A percentile compares a stretch with the other conserved stretches of the same genome.
These are phyloP conservation scores for Paraleonurus japonicus DNA, from an alignment of 257 asterid species.

Conservation along the genomic window DNA sequence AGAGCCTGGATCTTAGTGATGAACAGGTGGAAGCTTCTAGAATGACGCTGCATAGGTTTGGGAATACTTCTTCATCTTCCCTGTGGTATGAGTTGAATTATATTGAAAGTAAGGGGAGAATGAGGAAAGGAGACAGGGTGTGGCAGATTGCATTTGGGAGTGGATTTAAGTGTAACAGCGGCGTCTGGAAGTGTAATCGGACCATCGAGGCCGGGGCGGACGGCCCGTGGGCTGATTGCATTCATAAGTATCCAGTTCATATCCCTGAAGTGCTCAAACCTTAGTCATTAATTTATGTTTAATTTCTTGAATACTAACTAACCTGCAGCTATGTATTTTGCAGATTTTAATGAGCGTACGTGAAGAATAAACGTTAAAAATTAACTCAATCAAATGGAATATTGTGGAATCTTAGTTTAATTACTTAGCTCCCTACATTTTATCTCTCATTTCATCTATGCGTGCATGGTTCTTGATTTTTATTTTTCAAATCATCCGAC, in stretches of 20 bases:
- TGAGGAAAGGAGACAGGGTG: neutral
- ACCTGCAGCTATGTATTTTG: too few species aligned
- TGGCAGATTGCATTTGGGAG: slow-evolving; percentile 3
- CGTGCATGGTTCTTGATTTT: too few species aligned
- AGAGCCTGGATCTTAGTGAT: neutral
- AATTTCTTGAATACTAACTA: too few species aligned
- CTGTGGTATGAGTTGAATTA: slow-evolving; percentile 2
- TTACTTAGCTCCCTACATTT: too few species aligned
- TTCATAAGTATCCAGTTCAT: neutral
- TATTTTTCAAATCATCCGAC: too few species aligned
- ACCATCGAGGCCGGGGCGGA: neutral
- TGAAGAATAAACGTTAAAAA: too few species aligned
- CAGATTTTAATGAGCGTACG: too few species aligned
- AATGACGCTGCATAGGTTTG: neutral
- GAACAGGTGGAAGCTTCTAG: neutral
- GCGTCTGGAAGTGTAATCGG: neutral
- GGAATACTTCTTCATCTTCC: neutral
- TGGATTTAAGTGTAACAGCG: neutral
- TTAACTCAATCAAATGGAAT: too few species aligned
- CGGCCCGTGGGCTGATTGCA: neutral
- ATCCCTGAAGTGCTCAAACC: neutral
- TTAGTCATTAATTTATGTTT: neutral
- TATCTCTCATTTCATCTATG: too few species aligned
- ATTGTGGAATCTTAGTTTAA: too few species aligned
- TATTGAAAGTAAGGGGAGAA: neutral